Conservation (phyloP, 305 asterid genomes). For the Stenogyne calaminthoides region DNA sequence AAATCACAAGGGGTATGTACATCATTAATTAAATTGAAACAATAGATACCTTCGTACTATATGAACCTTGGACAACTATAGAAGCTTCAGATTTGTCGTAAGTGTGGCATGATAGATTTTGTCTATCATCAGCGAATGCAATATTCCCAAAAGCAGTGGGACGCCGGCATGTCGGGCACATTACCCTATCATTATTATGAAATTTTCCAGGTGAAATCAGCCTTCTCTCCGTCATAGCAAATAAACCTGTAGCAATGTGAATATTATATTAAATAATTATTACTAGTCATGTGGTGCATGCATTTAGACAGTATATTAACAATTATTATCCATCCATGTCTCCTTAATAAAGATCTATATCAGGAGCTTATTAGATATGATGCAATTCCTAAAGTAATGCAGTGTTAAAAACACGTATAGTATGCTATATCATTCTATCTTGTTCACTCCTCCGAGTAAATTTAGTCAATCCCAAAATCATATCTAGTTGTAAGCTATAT, state of each 20-base stretch:
- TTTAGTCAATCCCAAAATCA: neutral
- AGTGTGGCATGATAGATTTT: slow-evolving; percentile 35
- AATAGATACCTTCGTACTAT: slow-evolving; percentile 81
- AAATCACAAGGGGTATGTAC: neutral
- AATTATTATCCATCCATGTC: neutral
- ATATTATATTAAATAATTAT: slow-evolving; percentile 24
- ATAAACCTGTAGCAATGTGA: slow-evolving; percentile 61
- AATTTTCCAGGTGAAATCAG: slow-evolving; percentile 52
- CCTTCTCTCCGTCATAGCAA: slow-evolving; percentile 81
- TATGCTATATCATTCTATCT: neutral
- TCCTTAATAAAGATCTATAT: neutral
- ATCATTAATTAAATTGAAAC: slow-evolving; percentile 19
- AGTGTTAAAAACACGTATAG: neutral
- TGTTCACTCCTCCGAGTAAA: slow-evolving; percentile 1
- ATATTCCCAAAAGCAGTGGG: slow-evolving; percentile 81
- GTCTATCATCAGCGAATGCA: slow-evolving; percentile 81
- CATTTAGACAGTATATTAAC: neutral
- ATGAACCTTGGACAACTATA: slow-evolving; percentile 78
- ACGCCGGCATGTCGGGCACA: slow-evolving; percentile 95
- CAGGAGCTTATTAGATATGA: neutral
- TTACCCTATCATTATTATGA: slow-evolving; percentile 54
- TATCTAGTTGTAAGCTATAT: neutral
- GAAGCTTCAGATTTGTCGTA: slow-evolving; percentile 59
- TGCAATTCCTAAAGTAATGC: neutral
- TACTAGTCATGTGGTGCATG: neutral